Evolutionary conservation across 2,329 filamentous ascomycete species (phyloP), one percentile per base, ranked within the genome.

Genomic region (Pseudophaeomoniella oleicola): DNA sequence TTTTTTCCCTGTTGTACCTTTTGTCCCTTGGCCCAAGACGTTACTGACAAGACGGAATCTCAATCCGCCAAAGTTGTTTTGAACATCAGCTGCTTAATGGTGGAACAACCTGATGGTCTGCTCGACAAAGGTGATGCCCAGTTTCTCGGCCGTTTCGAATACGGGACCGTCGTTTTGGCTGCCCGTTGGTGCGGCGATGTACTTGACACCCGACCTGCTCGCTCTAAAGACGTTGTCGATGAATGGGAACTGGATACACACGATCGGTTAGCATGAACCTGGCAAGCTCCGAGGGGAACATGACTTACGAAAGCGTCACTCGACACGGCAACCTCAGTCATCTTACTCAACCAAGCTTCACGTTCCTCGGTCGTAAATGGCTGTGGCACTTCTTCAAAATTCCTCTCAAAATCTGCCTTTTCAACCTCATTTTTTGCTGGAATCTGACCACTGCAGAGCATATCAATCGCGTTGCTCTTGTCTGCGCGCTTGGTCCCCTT

Each of bases 391-490:
- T 86, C 80, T 52, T 94, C 87, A 49, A 98, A 98, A 50, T 88
- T 75, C 36, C 72, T 72, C 65, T 94, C 87, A 56, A 90, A 98
- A 42, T 79, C 78, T 48, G 81, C 81, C 45, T 79, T 78, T 70
- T 98, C 90, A 27, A 81, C 69, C 2, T 86, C 87, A 14, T 72
- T 74, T 59, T 81, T 80, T 38, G 88, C 87, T 13, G 46, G 43
- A 16, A 94, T 75, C 60, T 93, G 73, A 36, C 88, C 88, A 43
- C 83, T 90, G 58, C 90, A 90, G 45, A 96, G 76, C 54, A 96
- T 70, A 57, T 96, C 90, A 53, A 96, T 94, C 46, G 87, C 88
- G 58, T 98, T 98, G 68, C 82, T 92, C 75, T 96, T 98, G 60
- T 94, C 88, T 33, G 90, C 74, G 39, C 90, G 78, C 77, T 96